Percentiles rank a stretch among this genome's conserved stretches.
phyloP scores from a whole-genome alignment of 179 eudicot genomes.

The Vitellaria paradoxa region DNA sequence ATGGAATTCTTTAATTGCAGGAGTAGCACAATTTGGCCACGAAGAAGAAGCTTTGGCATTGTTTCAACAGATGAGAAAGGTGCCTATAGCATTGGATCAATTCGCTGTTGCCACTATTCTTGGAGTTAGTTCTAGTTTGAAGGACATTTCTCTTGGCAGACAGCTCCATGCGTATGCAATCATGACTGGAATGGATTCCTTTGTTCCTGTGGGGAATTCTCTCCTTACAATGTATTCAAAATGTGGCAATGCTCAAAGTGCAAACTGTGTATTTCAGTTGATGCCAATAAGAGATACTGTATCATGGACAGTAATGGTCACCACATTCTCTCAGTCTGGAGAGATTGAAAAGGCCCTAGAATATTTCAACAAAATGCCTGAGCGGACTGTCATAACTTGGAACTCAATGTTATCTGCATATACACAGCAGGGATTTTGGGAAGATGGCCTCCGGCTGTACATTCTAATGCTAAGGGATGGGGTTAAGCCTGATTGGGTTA shows the following conservation, averaged over 20 bases:
- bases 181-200: constrained; percentile 31
- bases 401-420: constrained; percentile 54
- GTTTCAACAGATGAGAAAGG: constrained; percentile 32
- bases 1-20: constrained; percentile 32
- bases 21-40: constrained; percentile 8
- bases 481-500: constrained; percentile 29
- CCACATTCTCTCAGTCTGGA: constrained; percentile 28
- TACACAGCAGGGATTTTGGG: constrained; percentile 31
- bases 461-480: constrained; percentile 30
- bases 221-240: constrained; percentile 43
- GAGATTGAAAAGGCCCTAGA: constrained; percentile 35
- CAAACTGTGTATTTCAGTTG: constrained; percentile 26
- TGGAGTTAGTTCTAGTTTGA: constrained; percentile 27
- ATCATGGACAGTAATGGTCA: constrained; percentile 42
- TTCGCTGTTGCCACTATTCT: constrained; percentile 32
- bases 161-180: constrained; percentile 34
- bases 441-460: constrained; percentile 33
- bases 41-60: constrained; percentile 29
- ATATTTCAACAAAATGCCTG: constrained; percentile 32
- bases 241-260: constrained; percentile 27
- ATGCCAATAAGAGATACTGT: constrained; percentile 39
- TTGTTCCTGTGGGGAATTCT: constrained; percentile 34
- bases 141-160: constrained; percentile 25
- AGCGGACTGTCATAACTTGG: constrained; percentile 41
- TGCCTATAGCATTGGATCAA: constrained; percentile 29